These are phyloP conservation scores for Melampsora larici-populina DNA, from an alignment of 1,284 basidiomycete genomes.

Conservation along the genomic window DNA sequence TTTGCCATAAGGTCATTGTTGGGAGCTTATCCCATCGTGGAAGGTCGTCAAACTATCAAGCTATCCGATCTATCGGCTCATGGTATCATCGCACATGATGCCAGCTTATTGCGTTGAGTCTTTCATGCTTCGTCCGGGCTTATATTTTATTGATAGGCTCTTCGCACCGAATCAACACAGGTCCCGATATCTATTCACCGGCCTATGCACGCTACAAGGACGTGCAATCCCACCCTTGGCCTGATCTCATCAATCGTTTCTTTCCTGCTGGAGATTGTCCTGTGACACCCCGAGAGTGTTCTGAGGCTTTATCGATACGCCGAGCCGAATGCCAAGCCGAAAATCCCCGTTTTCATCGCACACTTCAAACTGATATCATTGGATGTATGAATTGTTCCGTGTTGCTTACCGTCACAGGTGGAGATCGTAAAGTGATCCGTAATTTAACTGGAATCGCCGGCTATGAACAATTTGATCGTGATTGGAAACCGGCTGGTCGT, in stretches of 20 bases:
- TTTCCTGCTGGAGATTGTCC: conserved; percentile 7
- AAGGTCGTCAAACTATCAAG: conserved; percentile 21
- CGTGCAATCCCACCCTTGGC: conserved; percentile 7
- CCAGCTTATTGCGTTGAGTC: conserved; percentile 27
- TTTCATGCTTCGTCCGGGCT: background rate
- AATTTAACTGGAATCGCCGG: conserved; percentile 1
- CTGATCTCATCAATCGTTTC: conserved; percentile 18
- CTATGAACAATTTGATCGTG: background rate
- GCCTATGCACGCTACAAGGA: background rate
- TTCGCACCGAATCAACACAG: background rate
- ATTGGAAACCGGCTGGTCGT: background rate
- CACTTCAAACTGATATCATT: conserved; percentile 15
- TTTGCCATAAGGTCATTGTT: conserved; percentile 44
- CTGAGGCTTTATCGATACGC: background rate
- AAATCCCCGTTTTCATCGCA: conserved; percentile 19
- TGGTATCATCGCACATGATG: conserved; percentile 39
- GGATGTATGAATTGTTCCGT: conserved; percentile 17
- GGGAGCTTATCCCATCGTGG: conserved; percentile 44
- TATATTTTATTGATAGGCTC: background rate
- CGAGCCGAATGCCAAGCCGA: conserved; percentile 12
- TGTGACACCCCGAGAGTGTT: background rate
- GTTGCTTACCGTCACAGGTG: conserved; percentile 2
- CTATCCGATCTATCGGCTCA: conserved; percentile 22
- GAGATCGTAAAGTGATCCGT: conserved; percentile 2
- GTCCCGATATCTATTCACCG: conserved; percentile 16